Percentiles rank a stretch among this genome's conserved stretches.
phyloP scores from a whole-genome alignment of 2,329 filamentous ascomycete genomes.

The Colletotrichum truncatum region DNA sequence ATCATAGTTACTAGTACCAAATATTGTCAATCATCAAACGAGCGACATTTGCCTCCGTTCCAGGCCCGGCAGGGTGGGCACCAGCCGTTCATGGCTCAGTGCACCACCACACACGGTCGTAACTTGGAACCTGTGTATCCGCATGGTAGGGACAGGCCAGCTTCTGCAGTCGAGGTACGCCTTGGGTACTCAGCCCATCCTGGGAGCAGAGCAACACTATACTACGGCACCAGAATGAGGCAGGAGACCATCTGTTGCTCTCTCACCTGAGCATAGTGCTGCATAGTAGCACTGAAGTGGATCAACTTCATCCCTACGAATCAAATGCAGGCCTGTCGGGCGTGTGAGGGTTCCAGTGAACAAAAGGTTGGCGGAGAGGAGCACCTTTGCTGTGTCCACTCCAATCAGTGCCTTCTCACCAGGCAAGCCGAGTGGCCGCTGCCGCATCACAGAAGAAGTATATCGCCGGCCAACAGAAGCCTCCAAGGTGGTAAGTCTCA shows the following conservation, averaged over 20 bases:
- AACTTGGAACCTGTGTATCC: conserved; percentile 12
- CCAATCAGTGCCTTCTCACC: background rate
- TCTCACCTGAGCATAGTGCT: conserved; percentile 17
- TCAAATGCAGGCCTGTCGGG: background rate
- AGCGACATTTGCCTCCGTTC: conserved; percentile 23
- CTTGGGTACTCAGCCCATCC: conserved; percentile 1
- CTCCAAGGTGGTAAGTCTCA: background rate
- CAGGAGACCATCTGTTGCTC: conserved; percentile 14
- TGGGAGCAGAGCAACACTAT: background rate
- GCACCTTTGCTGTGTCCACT: background rate
- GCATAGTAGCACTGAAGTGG: conserved; percentile 19
- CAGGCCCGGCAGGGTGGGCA: conserved; percentile 18
- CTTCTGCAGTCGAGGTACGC: conserved; percentile 4
- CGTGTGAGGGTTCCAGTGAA: conserved; percentile 4
- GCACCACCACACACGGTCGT: background rate
- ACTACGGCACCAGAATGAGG: conserved; percentile 4
- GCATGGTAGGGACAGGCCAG: background rate
- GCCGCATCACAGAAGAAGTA: background rate
- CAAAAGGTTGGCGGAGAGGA: background rate
- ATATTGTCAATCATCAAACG: conserved; percentile 15
- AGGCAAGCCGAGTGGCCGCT: background rate
- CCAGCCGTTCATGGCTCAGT: conserved; percentile 21
- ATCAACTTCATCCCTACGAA: conserved; percentile 16
- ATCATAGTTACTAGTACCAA: conserved; percentile 13
- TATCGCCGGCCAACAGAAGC: background rate